These are phyloP conservation scores for Ascochyta rabiei DNA, from an alignment of 2,329 filamentous ascomycete genomes.

Conservation along the genomic window DNA sequence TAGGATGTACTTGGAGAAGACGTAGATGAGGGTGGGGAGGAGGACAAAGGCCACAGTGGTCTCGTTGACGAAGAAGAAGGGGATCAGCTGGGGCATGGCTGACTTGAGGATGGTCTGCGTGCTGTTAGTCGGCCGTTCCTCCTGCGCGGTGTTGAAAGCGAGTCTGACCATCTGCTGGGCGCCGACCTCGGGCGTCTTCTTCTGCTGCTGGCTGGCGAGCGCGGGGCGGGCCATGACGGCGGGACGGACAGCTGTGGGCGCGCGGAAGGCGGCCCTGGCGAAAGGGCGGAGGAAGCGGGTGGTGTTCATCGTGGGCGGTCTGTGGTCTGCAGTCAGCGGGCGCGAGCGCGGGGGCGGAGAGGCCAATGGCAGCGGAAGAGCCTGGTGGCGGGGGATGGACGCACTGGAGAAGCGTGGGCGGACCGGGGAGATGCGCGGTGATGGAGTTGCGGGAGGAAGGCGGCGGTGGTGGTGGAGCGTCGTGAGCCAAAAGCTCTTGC, in stretches of 20 bases:
- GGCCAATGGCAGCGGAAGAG: constrained; percentile 35
- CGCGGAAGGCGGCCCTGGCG: constrained; percentile 49
- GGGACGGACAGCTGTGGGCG: constrained; percentile 43
- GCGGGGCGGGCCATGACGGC: constrained; percentile 46
- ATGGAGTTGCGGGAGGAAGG: constrained; percentile 40
- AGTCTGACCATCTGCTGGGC: constrained; percentile 43
- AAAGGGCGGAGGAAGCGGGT: constrained; percentile 51
- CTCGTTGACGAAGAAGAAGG: constrained; percentile 56
- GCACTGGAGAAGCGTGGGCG: constrained; percentile 35
- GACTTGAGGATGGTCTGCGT: constrained; percentile 48
- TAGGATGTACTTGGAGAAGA: constrained; percentile 53
- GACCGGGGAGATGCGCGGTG: constrained; percentile 44
- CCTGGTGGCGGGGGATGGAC: constrained; percentile 30
- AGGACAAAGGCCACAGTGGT: constrained; percentile 50
- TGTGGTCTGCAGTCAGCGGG: constrained; percentile 37
- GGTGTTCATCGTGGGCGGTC: constrained; percentile 49
- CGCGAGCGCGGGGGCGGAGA: constrained; percentile 19
- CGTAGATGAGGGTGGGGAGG: constrained; percentile 51
- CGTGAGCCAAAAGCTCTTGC: constrained; percentile 40
- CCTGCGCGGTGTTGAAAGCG: background rate
- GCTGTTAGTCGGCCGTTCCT: constrained; percentile 21
- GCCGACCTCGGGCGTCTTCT: constrained; percentile 41
- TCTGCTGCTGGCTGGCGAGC: constrained; percentile 42
- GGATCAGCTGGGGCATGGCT: constrained; percentile 53
- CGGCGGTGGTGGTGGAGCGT: constrained; percentile 28